A percentile compares a stretch with the other conserved stretches of the same genome.
These are phyloP conservation scores for Fusarium burgessii DNA, from an alignment of 2,329 filamentous ascomycete genomes.

Conservation along the genomic window DNA sequence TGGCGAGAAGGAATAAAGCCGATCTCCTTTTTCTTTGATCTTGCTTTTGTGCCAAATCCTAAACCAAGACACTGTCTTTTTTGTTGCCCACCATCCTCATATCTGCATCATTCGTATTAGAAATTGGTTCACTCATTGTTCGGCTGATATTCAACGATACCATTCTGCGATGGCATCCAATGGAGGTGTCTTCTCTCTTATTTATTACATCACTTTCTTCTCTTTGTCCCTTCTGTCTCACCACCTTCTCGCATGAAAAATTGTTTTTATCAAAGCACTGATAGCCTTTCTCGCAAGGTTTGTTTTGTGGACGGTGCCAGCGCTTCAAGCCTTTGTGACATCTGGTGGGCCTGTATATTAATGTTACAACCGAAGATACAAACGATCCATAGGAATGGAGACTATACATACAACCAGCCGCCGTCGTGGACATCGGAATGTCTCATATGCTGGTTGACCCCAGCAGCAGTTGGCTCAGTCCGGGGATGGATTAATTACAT, in stretches of 20 bases:
- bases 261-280: slow-evolving; percentile 10
- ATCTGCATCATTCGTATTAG: slow-evolving; percentile 31
- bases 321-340: slow-evolving; percentile 1
- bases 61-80: slow-evolving; percentile 15
- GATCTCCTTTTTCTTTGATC: not conserved
- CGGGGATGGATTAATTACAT: slow-evolving; percentile 24
- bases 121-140: slow-evolving; percentile 35
- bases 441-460: not conserved
- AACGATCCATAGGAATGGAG: not conserved
- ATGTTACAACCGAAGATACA: slow-evolving; percentile 15
- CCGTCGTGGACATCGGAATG: slow-evolving; percentile 5
- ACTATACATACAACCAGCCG: not conserved
- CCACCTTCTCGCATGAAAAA: slow-evolving; percentile 4
- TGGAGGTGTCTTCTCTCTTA: slow-evolving; percentile 24
- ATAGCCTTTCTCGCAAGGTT: slow-evolving; percentile 7
- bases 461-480: not conserved
- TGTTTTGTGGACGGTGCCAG: not conserved
- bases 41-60: slow-evolving; percentile 7
- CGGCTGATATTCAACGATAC: slow-evolving; percentile 47
- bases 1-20: slow-evolving; percentile 46
- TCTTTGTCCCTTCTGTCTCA: slow-evolving; percentile 5
- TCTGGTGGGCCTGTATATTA: slow-evolving; percentile 36
- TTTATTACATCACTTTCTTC: slow-evolving; percentile 14
- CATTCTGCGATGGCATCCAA: slow-evolving; percentile 47
- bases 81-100: slow-evolving; percentile 10